phyloP scores from a whole-genome alignment of 2,329 filamentous ascomycete species.

The Ceratocystiopsis brevicomis region DNA sequence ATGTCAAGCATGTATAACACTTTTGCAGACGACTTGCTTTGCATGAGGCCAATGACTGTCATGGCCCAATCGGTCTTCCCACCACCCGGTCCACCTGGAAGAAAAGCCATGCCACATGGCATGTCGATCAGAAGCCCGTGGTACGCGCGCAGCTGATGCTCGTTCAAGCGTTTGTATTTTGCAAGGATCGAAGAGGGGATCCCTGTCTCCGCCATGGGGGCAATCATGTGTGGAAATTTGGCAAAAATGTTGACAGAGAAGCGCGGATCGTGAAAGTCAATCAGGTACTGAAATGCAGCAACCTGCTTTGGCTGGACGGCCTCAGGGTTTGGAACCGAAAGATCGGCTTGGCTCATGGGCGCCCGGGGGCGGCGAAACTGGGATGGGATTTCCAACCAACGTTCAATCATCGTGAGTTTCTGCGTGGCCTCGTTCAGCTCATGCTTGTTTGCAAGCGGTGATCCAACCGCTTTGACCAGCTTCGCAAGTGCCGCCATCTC shows the following conservation, averaged over 20 bases:
- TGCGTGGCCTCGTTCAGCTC: neutral
- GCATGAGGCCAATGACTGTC: conserved; percentile 19
- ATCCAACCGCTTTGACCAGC: conserved; percentile 1
- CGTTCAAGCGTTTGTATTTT: conserved; percentile 17
- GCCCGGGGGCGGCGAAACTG: neutral
- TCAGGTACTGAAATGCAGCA: conserved; percentile 9
- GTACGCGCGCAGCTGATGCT: conserved; percentile 21
- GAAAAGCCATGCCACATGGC: conserved; percentile 23
- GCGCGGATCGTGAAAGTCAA: conserved; percentile 9
- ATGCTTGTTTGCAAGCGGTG: neutral
- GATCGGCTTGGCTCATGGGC: too few relatives aligned
- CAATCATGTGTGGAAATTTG: conserved; percentile 10
- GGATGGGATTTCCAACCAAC: neutral
- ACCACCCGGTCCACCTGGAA: conserved; percentile 27
- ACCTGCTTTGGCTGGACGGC: conserved; percentile 8
- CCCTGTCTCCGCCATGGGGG: conserved; percentile 2
- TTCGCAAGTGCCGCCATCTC: conserved; percentile 8
- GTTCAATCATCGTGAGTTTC: neutral
- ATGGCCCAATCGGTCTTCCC: conserved; percentile 30
- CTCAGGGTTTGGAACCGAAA: neutral
- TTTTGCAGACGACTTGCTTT: conserved; percentile 13
- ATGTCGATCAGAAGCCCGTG: conserved; percentile 18
- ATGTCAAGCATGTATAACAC: conserved; percentile 28
- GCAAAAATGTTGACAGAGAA: conserved; percentile 10
- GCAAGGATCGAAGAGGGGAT: conserved; percentile 8